Base-by-base conservation (phyloP, 306 rosid species). In the Hippophae gyantsensis region DNA sequence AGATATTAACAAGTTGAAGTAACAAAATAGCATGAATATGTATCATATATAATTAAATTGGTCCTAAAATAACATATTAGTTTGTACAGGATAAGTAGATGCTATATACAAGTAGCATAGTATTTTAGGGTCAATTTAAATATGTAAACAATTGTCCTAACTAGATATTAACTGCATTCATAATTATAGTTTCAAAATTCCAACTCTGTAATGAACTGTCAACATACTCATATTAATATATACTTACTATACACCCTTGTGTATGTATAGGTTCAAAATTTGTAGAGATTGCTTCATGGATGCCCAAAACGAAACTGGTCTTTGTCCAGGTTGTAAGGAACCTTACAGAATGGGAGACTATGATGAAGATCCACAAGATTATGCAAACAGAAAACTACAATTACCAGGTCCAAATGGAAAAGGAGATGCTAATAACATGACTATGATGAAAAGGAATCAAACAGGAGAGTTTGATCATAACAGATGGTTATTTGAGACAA, bases 271-370 rank as follows among this genome's bases (percentile, higher is more conserved):
- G 88, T 90, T 77, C 83, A 84, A 80, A 76, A 90, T 90, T 57
- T 90, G 97, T 52, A 76, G 97, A 72, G 97, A 90, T 49, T 90
- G 97, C 59, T 82, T 70, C 68, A 6, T 84, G 49, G 97, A 90
- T 69, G 97, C 94, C 2, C 83, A 81, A 42, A 86, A 84, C 45
- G 94, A 84, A 0, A 66, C 70, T 0, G 84, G 89, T 9, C 38
- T 68, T 8, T 90, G 97, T 59, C 97, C 97, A 6, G 95, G 97
- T 43, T 90, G 97, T 66, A 90, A 79, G 80, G 97, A 90, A 76
- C 75, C 73, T 14, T 90, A 90, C 63, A 81, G 55, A 70, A 11
- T 48, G 3, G 90, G 74, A 1, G 95, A 83, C 18, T 68, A 71
- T 5, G 95, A 86, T 0, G 94, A 81, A 0, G 84, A 84, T 8